phyloP scores from a whole-genome alignment of 2,329 filamentous ascomycete species.

The Penicillium griseofulvum region DNA sequence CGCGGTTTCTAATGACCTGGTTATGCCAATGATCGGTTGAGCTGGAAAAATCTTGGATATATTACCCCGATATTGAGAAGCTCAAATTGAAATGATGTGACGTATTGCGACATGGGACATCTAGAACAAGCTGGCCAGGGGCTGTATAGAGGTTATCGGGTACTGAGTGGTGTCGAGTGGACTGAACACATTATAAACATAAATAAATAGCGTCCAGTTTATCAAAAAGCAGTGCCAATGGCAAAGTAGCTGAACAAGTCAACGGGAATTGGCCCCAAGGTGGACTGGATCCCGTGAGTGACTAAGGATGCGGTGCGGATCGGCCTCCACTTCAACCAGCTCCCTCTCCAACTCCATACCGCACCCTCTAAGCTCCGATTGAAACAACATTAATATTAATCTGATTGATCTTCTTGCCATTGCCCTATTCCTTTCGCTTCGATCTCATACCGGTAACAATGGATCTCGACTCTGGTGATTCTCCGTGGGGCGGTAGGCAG shows the following conservation, averaged over 20 bases:
- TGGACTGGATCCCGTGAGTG: conserved; percentile 24
- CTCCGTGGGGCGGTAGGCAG: conserved; percentile 50
- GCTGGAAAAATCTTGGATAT: not conserved
- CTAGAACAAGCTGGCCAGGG: not conserved
- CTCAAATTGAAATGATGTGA: conserved; percentile 21
- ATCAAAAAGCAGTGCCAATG: not conserved
- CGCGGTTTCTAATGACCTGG: not conserved
- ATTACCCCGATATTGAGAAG: conserved; percentile 5
- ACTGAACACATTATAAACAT: not conserved
- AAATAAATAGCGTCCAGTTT: not conserved
- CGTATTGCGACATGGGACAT: conserved; percentile 10
- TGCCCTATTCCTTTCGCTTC: not conserved
- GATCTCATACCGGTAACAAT: conserved; percentile 22
- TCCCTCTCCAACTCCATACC: conserved; percentile 10
- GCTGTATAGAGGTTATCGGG: not conserved
- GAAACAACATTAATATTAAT: conserved; percentile 5
- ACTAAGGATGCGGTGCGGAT: conserved; percentile 28
- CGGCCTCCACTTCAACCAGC: conserved; percentile 23
- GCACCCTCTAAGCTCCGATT: conserved; percentile 9
- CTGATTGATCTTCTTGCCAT: not conserved
- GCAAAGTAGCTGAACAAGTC: not conserved
- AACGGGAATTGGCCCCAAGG: not conserved
- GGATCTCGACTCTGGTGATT: conserved; percentile 47
- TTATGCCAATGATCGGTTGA: not conserved
- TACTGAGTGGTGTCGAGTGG: not conserved